These are phyloP conservation scores for Stropharia rugosoannulata DNA, from an alignment of 768 basidiomycete species.

Conservation along the genomic window DNA sequence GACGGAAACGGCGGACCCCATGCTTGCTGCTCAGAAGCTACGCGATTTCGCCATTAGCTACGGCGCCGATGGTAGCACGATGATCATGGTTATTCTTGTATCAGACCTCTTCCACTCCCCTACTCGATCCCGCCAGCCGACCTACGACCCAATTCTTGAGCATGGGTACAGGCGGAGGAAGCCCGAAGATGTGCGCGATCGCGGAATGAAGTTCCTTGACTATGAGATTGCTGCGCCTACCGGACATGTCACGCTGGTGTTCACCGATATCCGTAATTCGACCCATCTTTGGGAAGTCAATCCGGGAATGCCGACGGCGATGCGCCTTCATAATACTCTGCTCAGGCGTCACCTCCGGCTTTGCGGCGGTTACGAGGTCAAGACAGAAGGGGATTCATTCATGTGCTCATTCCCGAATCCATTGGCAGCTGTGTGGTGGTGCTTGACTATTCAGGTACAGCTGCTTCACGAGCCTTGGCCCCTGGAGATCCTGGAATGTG, in stretches of 20 bases:
- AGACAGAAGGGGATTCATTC: constrained; percentile 99
- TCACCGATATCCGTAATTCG: constrained; percentile 97
- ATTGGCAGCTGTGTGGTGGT: constrained; percentile 87
- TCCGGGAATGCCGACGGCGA: constrained; percentile 91
- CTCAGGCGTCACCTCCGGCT: constrained; percentile 82
- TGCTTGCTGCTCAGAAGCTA: constrained; percentile 93
- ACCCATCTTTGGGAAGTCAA: constrained; percentile 97
- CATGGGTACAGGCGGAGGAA: constrained; percentile 23
- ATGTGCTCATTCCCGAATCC: constrained; percentile 97
- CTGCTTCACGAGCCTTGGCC: constrained; percentile 89
- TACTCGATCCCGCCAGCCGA: constrained; percentile 42
- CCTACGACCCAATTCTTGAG: constrained; percentile 46
- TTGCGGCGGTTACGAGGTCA: constrained; percentile 97
- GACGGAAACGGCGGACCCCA: constrained; percentile 55
- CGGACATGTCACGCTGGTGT: constrained; percentile 90
- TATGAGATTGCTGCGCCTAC: constrained; percentile 81
- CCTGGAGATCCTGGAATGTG: constrained; percentile 86
- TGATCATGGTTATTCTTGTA: constrained; percentile 96
- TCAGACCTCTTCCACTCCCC: constrained; percentile 65
- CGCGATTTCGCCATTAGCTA: constrained; percentile 97
- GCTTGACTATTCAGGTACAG: constrained; percentile 80
- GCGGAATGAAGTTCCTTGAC: constrained; percentile 60
- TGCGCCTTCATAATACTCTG: constrained; percentile 85
- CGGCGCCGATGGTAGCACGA: constrained; percentile 88
- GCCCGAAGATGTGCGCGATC: constrained; percentile 57